Evolutionary conservation across 2,329 filamentous ascomycete genomes (phyloP).

Genomic region (Ambrosiella beaveri): DNA sequence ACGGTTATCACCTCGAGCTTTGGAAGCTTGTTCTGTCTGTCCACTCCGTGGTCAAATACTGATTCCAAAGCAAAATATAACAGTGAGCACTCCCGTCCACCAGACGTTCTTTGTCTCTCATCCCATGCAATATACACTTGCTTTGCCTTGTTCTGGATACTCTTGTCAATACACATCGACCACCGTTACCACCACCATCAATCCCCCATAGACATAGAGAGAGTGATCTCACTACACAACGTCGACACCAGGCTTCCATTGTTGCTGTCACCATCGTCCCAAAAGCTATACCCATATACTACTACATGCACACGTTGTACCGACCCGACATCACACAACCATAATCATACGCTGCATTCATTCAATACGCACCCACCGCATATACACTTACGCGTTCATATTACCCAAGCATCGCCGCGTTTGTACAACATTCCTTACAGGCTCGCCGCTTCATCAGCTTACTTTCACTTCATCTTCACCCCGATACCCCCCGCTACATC

Average conservation of each 20-base stretch:
- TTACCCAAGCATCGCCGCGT: neutral
- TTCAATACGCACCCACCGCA: neutral
- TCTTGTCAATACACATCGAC: neutral
- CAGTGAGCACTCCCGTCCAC: conserved; percentile 3
- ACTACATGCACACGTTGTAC: neutral
- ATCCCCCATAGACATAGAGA: conserved; percentile 1
- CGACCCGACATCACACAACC: neutral
- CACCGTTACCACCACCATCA: neutral
- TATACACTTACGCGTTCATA: neutral
- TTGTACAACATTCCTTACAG: neutral
- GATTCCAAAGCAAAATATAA: conserved; percentile 3
- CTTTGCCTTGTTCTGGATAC: conserved; percentile 1
- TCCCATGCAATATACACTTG: conserved; percentile 2
- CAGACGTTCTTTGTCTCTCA: neutral
- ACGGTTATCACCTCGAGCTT: neutral
- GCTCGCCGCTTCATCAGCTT: neutral
- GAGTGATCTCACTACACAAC: conserved; percentile 5
- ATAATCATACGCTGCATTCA: neutral
- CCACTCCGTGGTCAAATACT: neutral
- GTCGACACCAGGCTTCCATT: neutral
- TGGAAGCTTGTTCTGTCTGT: conserved; percentile 2
- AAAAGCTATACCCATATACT: neutral
- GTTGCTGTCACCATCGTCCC: neutral
- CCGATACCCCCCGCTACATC: conserved; percentile 2
- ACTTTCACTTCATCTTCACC: neutral